Base-by-base conservation (phyloP, 371 early-diverging fungal genomes). In the Saksenaea oblongispora region DNA sequence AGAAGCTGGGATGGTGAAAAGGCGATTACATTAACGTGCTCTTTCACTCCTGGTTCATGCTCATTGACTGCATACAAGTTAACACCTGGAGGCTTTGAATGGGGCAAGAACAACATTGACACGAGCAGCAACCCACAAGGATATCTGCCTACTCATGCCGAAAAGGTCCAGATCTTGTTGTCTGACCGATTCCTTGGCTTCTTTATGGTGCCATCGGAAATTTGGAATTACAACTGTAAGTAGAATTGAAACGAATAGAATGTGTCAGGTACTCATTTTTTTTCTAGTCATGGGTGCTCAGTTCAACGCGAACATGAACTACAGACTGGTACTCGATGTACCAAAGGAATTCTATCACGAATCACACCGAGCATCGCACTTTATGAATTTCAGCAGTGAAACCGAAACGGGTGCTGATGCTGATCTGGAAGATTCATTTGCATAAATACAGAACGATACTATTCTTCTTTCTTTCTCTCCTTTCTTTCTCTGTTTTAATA, bases 271-370 rank as follows among this genome's bases (percentile, higher is more conserved):
- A 24, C 31, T 31, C 62, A 17, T 18, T 58, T 41, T 34, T n/a
- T 37, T 51, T 26, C 15, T 66, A 73, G 73, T 81, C 59, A 95
- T 95, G 95, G 98, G 97, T 24, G 91, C 96, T 22, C 90, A 88
- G 63, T 95, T 94, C 70, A 86, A 89, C 37, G 86, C 91, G 0
- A 94, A 93, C 59, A 95, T 97, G 97, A 90, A 91, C 67, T 98
- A 97, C 69, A 79, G 84, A 8, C 75, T 98, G 61, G 87, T 88
- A 36, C 80, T 98, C 58, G 98, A 97, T 65, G 86, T 89, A 31
- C 99, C 98, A 17, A 94, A 95, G 76, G 95, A 94, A 67, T 98
- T 97, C 74, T 99, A 98, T 79, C 94, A 98, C 75, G 96, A 96
- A 76, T 82, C 85, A 39, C 99, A 99, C 73, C 91, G 99, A 24